Base-by-base conservation (phyloP, 345 rosid genomes). In the Lepidium africanum region DNA sequence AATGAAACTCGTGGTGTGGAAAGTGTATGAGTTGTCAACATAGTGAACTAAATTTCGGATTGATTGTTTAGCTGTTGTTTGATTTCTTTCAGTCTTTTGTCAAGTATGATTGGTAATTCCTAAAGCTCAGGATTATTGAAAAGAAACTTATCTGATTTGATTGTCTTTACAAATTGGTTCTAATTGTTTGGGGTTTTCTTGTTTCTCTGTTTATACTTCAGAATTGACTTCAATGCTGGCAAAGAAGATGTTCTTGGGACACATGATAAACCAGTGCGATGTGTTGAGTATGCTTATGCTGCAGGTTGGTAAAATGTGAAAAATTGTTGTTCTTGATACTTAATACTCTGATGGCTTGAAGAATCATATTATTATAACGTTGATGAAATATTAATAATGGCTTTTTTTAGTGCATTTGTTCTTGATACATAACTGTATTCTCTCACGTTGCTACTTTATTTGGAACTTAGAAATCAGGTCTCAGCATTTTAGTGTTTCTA, bases 201-300 rank as follows among this genome's bases (percentile, higher is more conserved):
- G 37, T 46, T 52, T 60, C 32, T 53, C 33, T 54, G 56, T 32
- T 74, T 41, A 43, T 81, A 16, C 74, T 65, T 72, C 90, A 93
- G 98, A 86, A 81, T 90, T 57, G 94, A 85, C 49, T 90, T 93
- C 78, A 90, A 67, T 76, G 70, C 78, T 47, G 89, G 87, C 10
- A 93, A 90, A 76, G 98, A 90, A 73, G 96, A 88, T 73, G 81
- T 86, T 38, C 67, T 93, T 76, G 98, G 98, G 42, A 88, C 57
- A 64, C 98, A 93, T 50, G 97, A 93, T 78, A 89, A 87, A 5
- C 91, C 96, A 2, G 96, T 87, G 59, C 89, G 96, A 17, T 93
- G 97, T 74, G 78, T 93, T 55, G 98, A 93, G 79, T 90, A 93
- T 67, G 90, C 98, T 58, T 93, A 93, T 81, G 87, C 94, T 27